Conservation (phyloP, 768 basidiomycete genomes). For the Termitomyces heimii region DNA sequence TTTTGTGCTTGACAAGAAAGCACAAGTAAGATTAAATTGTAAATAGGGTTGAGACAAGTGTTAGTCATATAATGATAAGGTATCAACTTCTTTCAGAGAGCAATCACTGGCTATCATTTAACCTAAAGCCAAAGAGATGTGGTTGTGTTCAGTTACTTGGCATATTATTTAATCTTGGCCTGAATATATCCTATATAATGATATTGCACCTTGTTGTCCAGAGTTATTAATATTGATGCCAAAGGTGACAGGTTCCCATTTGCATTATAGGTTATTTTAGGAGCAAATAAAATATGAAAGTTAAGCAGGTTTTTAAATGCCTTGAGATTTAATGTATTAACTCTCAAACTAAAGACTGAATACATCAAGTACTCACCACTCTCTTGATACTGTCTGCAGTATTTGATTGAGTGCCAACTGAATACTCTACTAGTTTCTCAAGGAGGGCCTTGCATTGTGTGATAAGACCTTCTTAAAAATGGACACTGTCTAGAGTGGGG, state of each 20-base stretch:
- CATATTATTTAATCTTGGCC: constrained; percentile 83
- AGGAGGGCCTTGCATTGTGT: constrained; percentile 67
- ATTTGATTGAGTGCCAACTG: constrained; percentile 81
- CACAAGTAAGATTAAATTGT: too few species aligned
- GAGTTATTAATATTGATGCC: constrained; percentile 48
- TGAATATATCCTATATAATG: constrained; percentile 88
- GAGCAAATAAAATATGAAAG: constrained; percentile 72
- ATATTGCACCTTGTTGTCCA: constrained; percentile 83
- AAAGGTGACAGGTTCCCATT: constrained; percentile 42
- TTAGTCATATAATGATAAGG: too few species aligned
- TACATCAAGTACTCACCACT: constrained; percentile 45
- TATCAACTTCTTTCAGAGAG: too few species aligned
- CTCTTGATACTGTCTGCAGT: constrained; percentile 79
- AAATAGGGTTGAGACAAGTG: too few species aligned
- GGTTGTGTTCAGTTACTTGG: too few species aligned
- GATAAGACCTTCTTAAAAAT: constrained; percentile 46
- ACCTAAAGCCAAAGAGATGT: too few species aligned
- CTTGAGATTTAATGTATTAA: constrained; percentile 29
- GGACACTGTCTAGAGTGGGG: constrained; percentile 50
- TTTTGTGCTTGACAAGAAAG: too few species aligned
- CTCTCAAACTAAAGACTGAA: background rate
- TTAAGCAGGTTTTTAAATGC: constrained; percentile 82
- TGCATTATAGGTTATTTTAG: constrained; percentile 34
- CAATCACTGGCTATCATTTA: too few species aligned
- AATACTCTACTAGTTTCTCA: constrained; percentile 76